phyloP scores from a whole-genome alignment of 345 rosid species.

The Dimocarpus longan region DNA sequence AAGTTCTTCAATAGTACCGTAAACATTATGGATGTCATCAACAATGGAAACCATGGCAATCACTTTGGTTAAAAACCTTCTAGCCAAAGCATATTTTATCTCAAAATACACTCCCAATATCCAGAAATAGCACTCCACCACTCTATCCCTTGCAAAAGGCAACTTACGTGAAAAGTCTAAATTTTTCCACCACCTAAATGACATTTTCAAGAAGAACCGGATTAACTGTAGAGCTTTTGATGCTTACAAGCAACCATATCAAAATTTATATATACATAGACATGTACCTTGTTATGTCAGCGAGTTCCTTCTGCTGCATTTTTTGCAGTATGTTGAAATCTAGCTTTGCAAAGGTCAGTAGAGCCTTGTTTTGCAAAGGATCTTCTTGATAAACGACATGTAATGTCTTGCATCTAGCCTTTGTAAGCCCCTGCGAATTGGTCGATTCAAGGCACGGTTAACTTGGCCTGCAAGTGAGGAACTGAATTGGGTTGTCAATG shows the following conservation, averaged over 20 bases:
- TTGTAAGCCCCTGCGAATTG: conserved; percentile 21
- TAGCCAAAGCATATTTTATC: conserved; percentile 12
- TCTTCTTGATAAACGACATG: conserved; percentile 32
- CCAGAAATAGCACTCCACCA: conserved; percentile 4
- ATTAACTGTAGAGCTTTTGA: too few relatives aligned
- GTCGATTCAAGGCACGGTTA: background rate
- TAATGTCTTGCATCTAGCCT: conserved; percentile 32
- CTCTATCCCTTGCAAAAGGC: conserved; percentile 27
- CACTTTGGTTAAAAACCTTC: conserved; percentile 27
- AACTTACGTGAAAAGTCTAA: conserved; percentile 31
- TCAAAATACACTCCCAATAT: conserved; percentile 18
- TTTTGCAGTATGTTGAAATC: conserved; percentile 43
- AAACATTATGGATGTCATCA: conserved; percentile 29
- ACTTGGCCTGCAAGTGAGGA: conserved; percentile 16
- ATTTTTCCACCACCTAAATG: conserved; percentile 46
- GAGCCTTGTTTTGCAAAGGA: conserved; percentile 9
- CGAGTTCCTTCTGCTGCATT: conserved; percentile 40
- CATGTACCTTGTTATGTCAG: conserved; percentile 17
- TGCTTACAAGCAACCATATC: too few relatives aligned
- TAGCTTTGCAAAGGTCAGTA: conserved; percentile 27
- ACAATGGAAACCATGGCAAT: conserved; percentile 18
- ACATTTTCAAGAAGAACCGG: too few relatives aligned
- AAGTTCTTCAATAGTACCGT: conserved; percentile 37
- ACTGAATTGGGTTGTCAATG: background rate
- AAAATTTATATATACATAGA: background rate